Evolutionary conservation across 768 basidiomycete genomes (phyloP).

Genomic region (Kondoa malvinella): DNA sequence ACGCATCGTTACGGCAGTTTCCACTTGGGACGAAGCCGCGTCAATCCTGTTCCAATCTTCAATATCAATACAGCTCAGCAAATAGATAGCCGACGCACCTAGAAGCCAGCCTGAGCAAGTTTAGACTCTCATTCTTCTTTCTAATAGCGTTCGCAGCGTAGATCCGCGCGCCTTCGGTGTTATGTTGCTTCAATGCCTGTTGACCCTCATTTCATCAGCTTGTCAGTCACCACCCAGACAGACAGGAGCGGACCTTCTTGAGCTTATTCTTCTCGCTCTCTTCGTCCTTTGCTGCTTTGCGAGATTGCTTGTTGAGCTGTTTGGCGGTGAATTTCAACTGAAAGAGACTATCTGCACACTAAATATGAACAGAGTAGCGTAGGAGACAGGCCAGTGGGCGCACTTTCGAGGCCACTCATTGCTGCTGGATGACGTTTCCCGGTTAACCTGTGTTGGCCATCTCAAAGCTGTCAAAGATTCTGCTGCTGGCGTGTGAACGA

Average conservation of each 20-base stretch:
- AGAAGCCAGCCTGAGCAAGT: slow-evolving; percentile 72
- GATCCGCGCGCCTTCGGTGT: slow-evolving; percentile 90
- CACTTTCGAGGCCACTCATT: slow-evolving; percentile 54
- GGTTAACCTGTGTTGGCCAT: neutral
- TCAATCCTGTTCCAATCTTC: slow-evolving; percentile 43
- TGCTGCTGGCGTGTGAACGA: too few relatives aligned
- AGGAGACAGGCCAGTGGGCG: slow-evolving; percentile 30
- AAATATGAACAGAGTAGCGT: neutral
- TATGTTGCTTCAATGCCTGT: slow-evolving; percentile 89
- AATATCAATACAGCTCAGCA: neutral
- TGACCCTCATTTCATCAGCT: too few relatives aligned
- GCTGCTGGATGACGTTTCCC: neutral
- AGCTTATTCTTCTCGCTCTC: slow-evolving; percentile 65
- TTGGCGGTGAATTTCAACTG: slow-evolving; percentile 99
- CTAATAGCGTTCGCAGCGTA: slow-evolving; percentile 96
- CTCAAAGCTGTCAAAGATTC: too few relatives aligned
- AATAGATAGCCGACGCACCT: slow-evolving; percentile 35
- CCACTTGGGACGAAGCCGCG: slow-evolving; percentile 87
- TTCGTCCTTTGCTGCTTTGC: slow-evolving; percentile 96
- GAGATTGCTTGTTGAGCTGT: slow-evolving; percentile 79
- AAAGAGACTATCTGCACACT: slow-evolving; percentile 70
- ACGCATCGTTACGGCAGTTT: slow-evolving; percentile 90
- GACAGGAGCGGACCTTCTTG: slow-evolving; percentile 55
- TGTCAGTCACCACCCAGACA: neutral
- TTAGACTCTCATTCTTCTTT: slow-evolving; percentile 88